Conservation (phyloP, 1,139 yeast genomes). For the Nakaseomyces bracarensis region DNA sequence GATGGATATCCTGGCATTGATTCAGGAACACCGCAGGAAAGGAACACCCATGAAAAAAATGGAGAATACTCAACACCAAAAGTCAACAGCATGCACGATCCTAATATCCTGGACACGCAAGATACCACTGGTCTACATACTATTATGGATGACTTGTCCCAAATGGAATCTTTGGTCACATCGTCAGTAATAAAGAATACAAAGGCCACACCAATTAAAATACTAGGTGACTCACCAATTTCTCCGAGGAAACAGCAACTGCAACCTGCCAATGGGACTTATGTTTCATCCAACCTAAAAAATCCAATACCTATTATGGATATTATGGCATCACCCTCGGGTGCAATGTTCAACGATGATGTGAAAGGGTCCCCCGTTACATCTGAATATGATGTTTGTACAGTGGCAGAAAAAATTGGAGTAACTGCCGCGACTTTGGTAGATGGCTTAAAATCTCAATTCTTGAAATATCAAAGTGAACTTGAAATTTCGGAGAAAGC, state of each 20-base stretch:
- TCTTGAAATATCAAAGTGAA: not conserved
- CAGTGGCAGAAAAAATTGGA: not conserved
- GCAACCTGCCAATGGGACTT: slow-evolving; percentile 4
- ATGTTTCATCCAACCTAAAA: slow-evolving; percentile 7
- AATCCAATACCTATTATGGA: slow-evolving; percentile 10
- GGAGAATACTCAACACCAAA: slow-evolving; percentile 4
- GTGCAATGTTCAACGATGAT: slow-evolving; percentile 1
- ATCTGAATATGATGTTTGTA: not conserved
- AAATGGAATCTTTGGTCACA: slow-evolving; percentile 22
- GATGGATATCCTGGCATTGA: not conserved
- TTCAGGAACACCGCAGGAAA: not conserved
- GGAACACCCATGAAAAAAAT: not conserved
- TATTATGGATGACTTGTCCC: slow-evolving; percentile 21
- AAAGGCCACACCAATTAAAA: slow-evolving; percentile 14
- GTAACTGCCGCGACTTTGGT: not conserved
- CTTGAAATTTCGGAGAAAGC: slow-evolving; percentile 1
- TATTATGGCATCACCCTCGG: slow-evolving; percentile 15
- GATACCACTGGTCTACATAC: slow-evolving; percentile 16
- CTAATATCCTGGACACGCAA: slow-evolving; percentile 6
- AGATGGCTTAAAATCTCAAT: slow-evolving; percentile 3
- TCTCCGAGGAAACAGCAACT: slow-evolving; percentile 11
- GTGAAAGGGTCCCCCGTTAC: not conserved
- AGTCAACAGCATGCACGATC: slow-evolving; percentile 1
- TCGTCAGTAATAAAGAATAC: slow-evolving; percentile 21
- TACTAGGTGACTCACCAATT: slow-evolving; percentile 20